Base-by-base conservation (phyloP, 1,284 basidiomycete species). In the Malassezia furfur region DNA sequence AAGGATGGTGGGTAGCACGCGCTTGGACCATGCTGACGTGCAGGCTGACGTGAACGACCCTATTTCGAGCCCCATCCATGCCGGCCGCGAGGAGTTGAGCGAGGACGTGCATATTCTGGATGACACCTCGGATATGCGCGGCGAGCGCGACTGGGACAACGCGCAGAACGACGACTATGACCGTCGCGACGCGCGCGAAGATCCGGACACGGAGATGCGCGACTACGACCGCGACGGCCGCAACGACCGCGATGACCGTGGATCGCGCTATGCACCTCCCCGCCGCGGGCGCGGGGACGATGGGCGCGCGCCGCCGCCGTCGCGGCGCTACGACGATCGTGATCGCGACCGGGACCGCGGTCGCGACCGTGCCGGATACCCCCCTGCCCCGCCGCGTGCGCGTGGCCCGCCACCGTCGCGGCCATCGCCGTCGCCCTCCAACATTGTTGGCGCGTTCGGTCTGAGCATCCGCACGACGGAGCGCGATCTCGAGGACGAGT, bases 361-460 rank as follows among this genome's bases (percentile, higher is more conserved):
- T 14, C 39, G 48, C 22, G 38, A 44, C 21, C 43, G 48, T 2
- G 30, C 9, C 9, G 17, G 49, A 52, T 32, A 36, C 30, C 38
- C 51, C 25, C 11, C 50, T 14, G 15, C 34, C 50, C n/a, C 52
- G 34, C 11, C 37, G 32, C 32, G 39, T 40, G 6, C 9, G 17
- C 43, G 43, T 14, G 43, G 25, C 25, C 36, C 54, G 38, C 37
- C 36, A 14, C 49, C 15, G 25, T 17, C 21, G 62, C 63, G 38
- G 55, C 65, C 45, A 37, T 50, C 49, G 37, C 59, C 65, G 85
- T 86, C 52, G 85, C 88, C 91, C 25, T 86, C 86, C 64, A 85
- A 83, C 61, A 90, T 96, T 21, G 81, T 98, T 58, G 94, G 94
- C 59, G 90, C 96, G 15, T 98, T 98, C 68, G 94, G 93, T 15